Conservation (phyloP, 805 yeast species). For the Candida sithepensis region DNA sequence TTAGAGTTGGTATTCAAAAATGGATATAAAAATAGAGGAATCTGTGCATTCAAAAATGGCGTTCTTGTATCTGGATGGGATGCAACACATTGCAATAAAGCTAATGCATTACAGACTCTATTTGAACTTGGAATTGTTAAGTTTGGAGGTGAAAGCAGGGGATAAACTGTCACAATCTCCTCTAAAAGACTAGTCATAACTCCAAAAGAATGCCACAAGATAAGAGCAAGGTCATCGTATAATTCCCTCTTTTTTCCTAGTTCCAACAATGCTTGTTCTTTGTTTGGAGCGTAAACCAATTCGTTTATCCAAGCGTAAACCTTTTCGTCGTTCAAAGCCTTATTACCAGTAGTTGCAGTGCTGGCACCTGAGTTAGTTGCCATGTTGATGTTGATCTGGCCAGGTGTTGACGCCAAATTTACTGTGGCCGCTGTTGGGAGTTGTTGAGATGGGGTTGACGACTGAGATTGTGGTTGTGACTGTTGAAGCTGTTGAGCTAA, state of each 20-base stretch:
- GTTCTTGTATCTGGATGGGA: constrained; percentile 89
- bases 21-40: constrained; percentile 90
- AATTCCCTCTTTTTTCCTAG: constrained; percentile 92
- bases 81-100: constrained; percentile 93
- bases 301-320: constrained; percentile 90
- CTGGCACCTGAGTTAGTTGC: constrained; percentile 10
- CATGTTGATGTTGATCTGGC: constrained; percentile 1
- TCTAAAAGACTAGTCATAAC: constrained; percentile 89
- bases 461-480: constrained; percentile 11
- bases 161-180: constrained; percentile 88
- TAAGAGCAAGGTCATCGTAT: constrained; percentile 88
- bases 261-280: constrained; percentile 90
- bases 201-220: constrained; percentile 94
- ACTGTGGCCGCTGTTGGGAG: neutral
- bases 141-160: constrained; percentile 81
- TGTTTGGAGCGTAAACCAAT: constrained; percentile 81
- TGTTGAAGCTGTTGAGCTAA: constrained; percentile 24
- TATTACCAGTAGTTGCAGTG: constrained; percentile 14
- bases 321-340: constrained; percentile 69
- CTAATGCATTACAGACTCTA: constrained; percentile 93
- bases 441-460: constrained; percentile 11
- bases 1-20: constrained; percentile 88
- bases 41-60: constrained; percentile 81
- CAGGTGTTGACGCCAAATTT: constrained; percentile 2
- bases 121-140: constrained; percentile 84